Evolutionary conservation across 1,284 basidiomycete genomes (phyloP).

Genomic region (Cryptococcus wingfieldii): DNA sequence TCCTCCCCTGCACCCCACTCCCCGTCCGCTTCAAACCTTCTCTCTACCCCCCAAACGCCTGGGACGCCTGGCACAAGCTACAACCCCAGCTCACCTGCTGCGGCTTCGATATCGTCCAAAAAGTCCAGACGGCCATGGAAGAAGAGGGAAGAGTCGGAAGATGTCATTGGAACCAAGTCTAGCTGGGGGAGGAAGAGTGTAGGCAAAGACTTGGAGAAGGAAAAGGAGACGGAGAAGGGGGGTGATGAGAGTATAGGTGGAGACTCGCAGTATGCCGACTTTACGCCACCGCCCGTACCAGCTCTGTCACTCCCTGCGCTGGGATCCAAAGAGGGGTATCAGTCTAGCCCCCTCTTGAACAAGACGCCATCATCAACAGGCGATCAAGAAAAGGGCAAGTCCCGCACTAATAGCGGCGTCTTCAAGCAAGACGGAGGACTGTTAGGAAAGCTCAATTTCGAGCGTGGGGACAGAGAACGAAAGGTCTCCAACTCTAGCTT

Average conservation of each 20-base stretch:
- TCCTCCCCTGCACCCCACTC: not conserved
- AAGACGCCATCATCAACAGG: no score
- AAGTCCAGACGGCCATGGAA: slow-evolving; percentile 9
- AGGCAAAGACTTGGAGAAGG: not conserved
- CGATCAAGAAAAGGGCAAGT: no score
- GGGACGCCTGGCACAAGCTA: not conserved
- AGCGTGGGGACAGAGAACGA: slow-evolving; percentile 2
- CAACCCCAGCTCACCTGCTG: slow-evolving; percentile 3
- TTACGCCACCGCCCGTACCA: not conserved
- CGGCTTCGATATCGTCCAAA: slow-evolving; percentile 5
- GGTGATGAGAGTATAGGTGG: not conserved
- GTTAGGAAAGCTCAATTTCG: slow-evolving; percentile 25
- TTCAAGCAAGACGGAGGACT: slow-evolving; percentile 27
- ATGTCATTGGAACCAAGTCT: not conserved
- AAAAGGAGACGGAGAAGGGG: not conserved
- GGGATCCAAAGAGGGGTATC: no score
- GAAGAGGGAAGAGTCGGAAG: not conserved
- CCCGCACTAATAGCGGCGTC: not conserved
- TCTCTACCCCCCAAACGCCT: not conserved
- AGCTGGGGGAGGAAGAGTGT: not conserved
- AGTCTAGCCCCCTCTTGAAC: no score
- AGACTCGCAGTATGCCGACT: slow-evolving; percentile 4
- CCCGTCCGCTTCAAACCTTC: not conserved
- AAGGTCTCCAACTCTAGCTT: not conserved
- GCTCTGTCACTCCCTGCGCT: no score